Evolutionary conservation across 495 filamentous ascomycete species (phyloP).

Genomic region (Letharia lupina): DNA sequence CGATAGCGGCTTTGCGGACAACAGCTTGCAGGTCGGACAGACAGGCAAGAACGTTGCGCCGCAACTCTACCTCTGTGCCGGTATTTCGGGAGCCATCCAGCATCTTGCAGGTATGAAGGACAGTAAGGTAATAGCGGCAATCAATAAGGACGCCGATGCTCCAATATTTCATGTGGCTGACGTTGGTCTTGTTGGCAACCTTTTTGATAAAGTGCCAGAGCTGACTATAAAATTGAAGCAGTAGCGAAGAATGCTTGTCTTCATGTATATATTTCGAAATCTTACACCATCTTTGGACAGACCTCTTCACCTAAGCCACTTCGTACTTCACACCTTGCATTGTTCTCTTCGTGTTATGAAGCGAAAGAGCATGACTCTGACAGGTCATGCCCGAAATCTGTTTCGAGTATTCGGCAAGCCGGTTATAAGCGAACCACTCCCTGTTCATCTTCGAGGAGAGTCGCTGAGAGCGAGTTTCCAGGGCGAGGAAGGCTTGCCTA

Average conservation of each 20-base stretch:
- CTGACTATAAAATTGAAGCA: conserved; percentile 80
- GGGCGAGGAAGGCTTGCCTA: background rate
- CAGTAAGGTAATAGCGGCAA: conserved; percentile 97
- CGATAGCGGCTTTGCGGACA: conserved; percentile 97
- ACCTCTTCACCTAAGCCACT: background rate
- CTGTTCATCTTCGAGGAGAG: background rate
- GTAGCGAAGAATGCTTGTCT: background rate
- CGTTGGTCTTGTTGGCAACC: conserved; percentile 77
- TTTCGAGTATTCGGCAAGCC: background rate
- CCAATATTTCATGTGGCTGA: conserved; percentile 98
- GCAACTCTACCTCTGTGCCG: conserved; percentile 88
- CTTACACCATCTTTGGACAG: background rate
- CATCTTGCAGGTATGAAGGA: conserved; percentile 99
- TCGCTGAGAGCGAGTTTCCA: no score
- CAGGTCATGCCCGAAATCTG: background rate
- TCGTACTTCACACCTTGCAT: background rate
- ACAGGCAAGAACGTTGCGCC: conserved; percentile 98
- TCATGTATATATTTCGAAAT: conserved; percentile 12
- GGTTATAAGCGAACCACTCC: background rate
- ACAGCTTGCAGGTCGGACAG: conserved; percentile 95
- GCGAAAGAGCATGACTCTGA: background rate
- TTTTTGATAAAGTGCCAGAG: conserved; percentile 93
- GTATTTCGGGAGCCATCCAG: conserved; percentile 95
- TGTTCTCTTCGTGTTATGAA: background rate
- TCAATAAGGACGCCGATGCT: conserved; percentile 95